Evolutionary conservation across 352 stramenopile genomes (phyloP).

Genomic region (Globisporangium iwayamae): DNA sequence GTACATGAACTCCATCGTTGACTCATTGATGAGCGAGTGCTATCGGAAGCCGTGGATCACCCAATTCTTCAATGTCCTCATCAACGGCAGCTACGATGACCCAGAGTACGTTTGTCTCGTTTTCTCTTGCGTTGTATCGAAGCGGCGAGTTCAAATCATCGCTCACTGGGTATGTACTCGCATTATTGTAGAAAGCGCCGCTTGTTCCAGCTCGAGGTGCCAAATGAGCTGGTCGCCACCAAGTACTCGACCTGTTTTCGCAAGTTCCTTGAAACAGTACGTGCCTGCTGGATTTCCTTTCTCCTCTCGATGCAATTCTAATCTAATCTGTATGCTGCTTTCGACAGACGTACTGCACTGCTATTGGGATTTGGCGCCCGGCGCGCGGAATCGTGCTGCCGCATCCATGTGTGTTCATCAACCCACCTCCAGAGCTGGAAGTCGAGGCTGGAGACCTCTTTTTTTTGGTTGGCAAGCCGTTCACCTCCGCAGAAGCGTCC

Average conservation of each 20-base stretch:
- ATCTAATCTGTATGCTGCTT: background rate
- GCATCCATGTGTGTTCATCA: constrained; percentile 68
- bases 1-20: constrained; percentile 70
- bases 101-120: constrained; percentile 34
- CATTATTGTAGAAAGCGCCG: constrained; percentile 36
- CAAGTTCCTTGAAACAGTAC: constrained; percentile 67
- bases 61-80: constrained; percentile 58
- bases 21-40: constrained; percentile 74
- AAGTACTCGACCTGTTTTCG: constrained; percentile 62
- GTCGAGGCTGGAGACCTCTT: constrained; percentile 59
- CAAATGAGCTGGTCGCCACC: constrained; percentile 41
- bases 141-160: background rate
- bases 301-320: background rate
- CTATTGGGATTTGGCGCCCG: constrained; percentile 63
- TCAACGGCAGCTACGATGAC: constrained; percentile 58
- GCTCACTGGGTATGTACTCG: background rate
- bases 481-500: constrained; percentile 34
- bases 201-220: constrained; percentile 65
- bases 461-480: constrained; percentile 67
- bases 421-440: constrained; percentile 49
- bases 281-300: background rate
- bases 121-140: background rate
- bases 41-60: constrained; percentile 77
- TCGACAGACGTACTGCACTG: constrained; percentile 47
- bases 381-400: constrained; percentile 46